Conservation (phyloP, 2,329 filamentous ascomycete species). For the Arthrinium phaeospermum region DNA sequence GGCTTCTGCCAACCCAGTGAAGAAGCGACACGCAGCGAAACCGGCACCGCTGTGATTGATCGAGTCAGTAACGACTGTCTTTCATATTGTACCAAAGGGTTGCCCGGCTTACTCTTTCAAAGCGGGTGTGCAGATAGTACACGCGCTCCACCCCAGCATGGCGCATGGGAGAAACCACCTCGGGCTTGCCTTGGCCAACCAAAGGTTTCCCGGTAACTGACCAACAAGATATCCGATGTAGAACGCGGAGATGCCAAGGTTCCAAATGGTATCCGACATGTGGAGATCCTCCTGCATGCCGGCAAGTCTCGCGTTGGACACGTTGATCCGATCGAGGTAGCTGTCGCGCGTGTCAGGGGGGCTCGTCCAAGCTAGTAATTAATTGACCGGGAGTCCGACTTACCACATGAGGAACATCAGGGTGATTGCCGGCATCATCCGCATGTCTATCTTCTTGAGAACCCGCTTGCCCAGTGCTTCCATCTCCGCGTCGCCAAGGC, state of each 20-base stretch:
- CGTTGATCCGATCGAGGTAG: conserved; percentile 56
- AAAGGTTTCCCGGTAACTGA: conserved; percentile 51
- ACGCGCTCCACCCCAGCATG: conserved; percentile 47
- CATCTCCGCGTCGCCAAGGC: conserved; percentile 33
- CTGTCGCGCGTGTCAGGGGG: conserved; percentile 35
- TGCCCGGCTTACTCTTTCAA: conserved; percentile 33
- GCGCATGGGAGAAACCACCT: conserved; percentile 44
- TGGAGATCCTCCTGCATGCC: conserved; percentile 41
- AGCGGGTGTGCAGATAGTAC: conserved; percentile 48
- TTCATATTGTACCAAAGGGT: not conserved
- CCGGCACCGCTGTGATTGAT: conserved; percentile 20
- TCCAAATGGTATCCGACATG: conserved; percentile 44
- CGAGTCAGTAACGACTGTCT: not conserved
- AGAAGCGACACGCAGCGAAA: conserved; percentile 34
- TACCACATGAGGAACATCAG: conserved; percentile 38
- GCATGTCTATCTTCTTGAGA: conserved; percentile 39
- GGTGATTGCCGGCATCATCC: conserved; percentile 37
- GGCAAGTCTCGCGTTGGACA: conserved; percentile 47
- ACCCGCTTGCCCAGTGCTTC: conserved; percentile 34
- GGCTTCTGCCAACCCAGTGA: conserved; percentile 37
- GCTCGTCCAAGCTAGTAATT: not conserved
- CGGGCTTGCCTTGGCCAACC: conserved; percentile 46
- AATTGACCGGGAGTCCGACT: not conserved
- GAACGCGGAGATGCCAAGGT: conserved; percentile 46
- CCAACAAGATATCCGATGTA: conserved; percentile 51